phyloP scores from a whole-genome alignment of 2,329 filamentous ascomycete genomes.

The Diaporthe citrichinensis region DNA sequence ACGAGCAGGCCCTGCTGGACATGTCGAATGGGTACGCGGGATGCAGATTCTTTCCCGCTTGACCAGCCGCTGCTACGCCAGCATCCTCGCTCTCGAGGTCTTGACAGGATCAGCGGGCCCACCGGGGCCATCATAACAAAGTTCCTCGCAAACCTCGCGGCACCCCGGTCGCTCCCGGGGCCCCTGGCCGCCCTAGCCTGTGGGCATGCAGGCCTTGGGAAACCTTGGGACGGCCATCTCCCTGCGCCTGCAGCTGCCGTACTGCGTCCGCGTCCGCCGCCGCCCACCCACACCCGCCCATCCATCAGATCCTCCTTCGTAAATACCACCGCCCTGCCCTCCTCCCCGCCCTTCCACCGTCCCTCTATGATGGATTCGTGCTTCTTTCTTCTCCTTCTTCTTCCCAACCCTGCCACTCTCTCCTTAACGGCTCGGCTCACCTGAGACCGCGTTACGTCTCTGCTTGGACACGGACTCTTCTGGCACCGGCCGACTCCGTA shows the following conservation, averaged over 20 bases:
- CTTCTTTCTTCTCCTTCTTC: background rate
- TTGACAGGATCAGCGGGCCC: conserved; percentile 30
- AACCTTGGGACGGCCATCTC: background rate
- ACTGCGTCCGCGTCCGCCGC: conserved; percentile 15
- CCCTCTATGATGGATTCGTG: conserved; percentile 30
- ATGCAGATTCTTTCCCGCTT: conserved; percentile 35
- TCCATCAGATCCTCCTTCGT: conserved; percentile 25
- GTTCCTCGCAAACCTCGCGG: conserved; percentile 27
- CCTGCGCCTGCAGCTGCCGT: conserved; percentile 21
- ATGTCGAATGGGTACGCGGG: conserved; percentile 32
- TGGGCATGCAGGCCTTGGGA: conserved; percentile 23
- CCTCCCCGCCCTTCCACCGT: conserved; percentile 8
- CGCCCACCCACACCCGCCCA: conserved; percentile 16
- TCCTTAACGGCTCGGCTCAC: conserved; percentile 19
- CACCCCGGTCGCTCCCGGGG: conserved; percentile 8
- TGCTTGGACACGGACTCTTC: conserved; percentile 33
- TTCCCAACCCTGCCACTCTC: conserved; percentile 7
- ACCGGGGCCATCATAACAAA: conserved; percentile 19
- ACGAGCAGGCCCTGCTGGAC: conserved; percentile 1
- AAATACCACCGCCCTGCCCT: conserved; percentile 39
- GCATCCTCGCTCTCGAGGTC: conserved; percentile 18
- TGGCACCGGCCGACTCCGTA: background rate
- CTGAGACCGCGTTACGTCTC: conserved; percentile 29
- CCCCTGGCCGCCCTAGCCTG: conserved; percentile 31
- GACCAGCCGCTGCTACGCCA: conserved; percentile 20